Percentiles rank a stretch among this genome's conserved stretches.
Conservation (phyloP, 2,329 filamentous ascomycete genomes). For the Phyllosticta paracitricarpa region DNA sequence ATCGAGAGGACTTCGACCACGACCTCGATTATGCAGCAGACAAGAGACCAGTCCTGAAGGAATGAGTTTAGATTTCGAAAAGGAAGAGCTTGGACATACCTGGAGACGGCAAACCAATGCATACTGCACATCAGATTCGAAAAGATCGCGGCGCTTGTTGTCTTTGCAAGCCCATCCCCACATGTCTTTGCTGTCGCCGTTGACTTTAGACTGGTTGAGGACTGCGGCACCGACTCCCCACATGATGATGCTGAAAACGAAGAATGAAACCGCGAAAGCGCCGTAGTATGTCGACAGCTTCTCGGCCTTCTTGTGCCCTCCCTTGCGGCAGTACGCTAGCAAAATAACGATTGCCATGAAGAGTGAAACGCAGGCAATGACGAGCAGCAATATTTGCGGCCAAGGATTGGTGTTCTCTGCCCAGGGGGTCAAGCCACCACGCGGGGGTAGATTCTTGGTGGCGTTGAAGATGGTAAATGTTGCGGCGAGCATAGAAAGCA, state of each 20-base stretch:
- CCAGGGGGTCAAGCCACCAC: conserved; percentile 81
- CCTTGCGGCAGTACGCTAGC: conserved; percentile 68
- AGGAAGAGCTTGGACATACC: conserved; percentile 30
- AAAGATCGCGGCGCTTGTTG: conserved; percentile 70
- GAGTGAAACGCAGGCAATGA: conserved; percentile 71
- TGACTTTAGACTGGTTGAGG: conserved; percentile 68
- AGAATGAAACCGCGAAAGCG: conserved; percentile 84
- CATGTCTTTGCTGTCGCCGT: conserved; percentile 71
- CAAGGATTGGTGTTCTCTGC: conserved; percentile 67
- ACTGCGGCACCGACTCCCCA: conserved; percentile 82
- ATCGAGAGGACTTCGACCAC: conserved; percentile 89
- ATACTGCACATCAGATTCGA: conserved; percentile 74
- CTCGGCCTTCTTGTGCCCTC: conserved; percentile 79
- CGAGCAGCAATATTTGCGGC: conserved; percentile 79
- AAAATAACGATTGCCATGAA: conserved; percentile 71
- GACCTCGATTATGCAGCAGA: conserved; percentile 96
- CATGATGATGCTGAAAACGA: conserved; percentile 84
- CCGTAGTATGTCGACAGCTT: conserved; percentile 95
- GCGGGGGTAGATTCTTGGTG: conserved; percentile 61
- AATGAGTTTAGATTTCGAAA: conserved; percentile 7
- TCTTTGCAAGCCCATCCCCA: conserved; percentile 98
- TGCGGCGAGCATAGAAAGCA: conserved; percentile 80
- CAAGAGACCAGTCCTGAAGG: conserved; percentile 76
- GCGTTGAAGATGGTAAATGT: conserved; percentile 88
- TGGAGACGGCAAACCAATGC: conserved; percentile 82